These are phyloP conservation scores for Talaromyces marneffei DNA, from an alignment of 2,329 filamentous ascomycete genomes.

Conservation along the genomic window DNA sequence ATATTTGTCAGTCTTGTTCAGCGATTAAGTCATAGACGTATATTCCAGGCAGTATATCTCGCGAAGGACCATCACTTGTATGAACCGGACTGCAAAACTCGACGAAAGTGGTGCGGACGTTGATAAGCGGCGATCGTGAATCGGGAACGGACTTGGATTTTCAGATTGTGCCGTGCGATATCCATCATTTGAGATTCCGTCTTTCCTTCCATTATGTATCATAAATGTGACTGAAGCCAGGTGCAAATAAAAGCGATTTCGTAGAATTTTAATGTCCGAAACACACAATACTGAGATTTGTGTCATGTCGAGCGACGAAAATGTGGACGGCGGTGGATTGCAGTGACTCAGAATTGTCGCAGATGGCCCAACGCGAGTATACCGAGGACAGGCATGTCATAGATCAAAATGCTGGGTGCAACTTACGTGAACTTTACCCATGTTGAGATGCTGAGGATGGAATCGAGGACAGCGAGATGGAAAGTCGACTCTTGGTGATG, in stretches of 20 bases:
- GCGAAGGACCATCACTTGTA: not conserved
- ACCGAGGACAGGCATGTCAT: not conserved
- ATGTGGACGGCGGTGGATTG: not conserved
- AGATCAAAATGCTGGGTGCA: not conserved
- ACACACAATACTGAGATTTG: not conserved
- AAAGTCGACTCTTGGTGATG: not conserved
- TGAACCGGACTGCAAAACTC: not conserved
- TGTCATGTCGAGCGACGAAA: not conserved
- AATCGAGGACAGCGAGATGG: constrained; percentile 7
- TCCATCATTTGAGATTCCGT: not conserved
- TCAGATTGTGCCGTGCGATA: not conserved
- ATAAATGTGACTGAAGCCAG: not conserved
- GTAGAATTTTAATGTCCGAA: not conserved
- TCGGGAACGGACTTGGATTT: not conserved
- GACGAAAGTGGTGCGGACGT: not conserved
- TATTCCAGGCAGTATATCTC: not conserved
- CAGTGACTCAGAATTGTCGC: not conserved
- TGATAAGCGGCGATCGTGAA: not conserved
- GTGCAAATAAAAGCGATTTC: not conserved
- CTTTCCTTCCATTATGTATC: not conserved
- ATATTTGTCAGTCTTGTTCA: not conserved
- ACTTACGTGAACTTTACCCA: constrained; percentile 17
- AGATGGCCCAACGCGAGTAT: not conserved
- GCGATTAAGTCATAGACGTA: not conserved
- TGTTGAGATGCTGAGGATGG: constrained; percentile 8